phyloP scores from a whole-genome alignment of 2,329 filamentous ascomycete genomes.

The Laburnicola sp. region DNA sequence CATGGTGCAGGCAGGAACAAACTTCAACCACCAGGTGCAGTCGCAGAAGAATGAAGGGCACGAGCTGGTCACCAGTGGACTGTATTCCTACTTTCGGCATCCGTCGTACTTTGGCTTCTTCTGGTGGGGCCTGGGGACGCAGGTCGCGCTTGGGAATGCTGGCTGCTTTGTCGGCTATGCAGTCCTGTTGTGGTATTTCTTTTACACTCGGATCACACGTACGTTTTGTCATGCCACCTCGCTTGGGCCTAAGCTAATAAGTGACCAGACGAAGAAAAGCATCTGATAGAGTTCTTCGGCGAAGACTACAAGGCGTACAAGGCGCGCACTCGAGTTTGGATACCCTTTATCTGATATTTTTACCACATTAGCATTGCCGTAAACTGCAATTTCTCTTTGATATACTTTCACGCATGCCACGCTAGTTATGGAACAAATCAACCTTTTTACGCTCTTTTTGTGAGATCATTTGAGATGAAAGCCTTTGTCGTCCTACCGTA shows the following conservation, averaged over 20 bases:
- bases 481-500: no score
- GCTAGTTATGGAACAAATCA: no score
- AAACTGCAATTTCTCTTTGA: no score
- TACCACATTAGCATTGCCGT: no score
- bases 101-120: constrained; percentile 98
- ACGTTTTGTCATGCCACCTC: constrained; percentile 37
- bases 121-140: constrained; percentile 96
- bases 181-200: constrained; percentile 82
- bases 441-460: no score
- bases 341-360: constrained; percentile 77
- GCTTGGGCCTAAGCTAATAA: constrained; percentile 3
- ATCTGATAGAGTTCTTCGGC: constrained; percentile 80
- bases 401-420: no score
- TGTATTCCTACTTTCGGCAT: constrained; percentile 78
- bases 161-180: constrained; percentile 76
- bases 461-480: no score
- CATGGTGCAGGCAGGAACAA: constrained; percentile 85
- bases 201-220: constrained; percentile 69
- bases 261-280: constrained; percentile 70
- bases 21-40: constrained; percentile 87
- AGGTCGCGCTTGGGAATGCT: constrained; percentile 83
- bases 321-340: constrained; percentile 71
- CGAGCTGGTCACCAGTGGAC: constrained; percentile 76
- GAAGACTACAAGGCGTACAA: constrained; percentile 77
- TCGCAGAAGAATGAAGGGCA: constrained; percentile 69